phyloP scores from a whole-genome alignment of 805 yeast species.

The Candida nitratophila region DNA sequence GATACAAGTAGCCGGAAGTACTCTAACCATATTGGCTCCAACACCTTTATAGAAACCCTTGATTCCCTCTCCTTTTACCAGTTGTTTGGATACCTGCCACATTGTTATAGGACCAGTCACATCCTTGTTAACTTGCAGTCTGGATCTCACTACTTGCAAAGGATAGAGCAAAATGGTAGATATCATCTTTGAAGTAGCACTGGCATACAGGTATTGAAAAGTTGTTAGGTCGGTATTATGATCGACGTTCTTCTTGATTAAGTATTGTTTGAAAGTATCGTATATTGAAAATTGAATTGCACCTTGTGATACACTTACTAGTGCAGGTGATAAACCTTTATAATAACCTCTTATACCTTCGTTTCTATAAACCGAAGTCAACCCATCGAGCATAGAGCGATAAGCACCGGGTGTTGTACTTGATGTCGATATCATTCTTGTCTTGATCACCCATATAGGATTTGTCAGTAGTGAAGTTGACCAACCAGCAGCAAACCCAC shows the following conservation, averaged over 20 bases:
- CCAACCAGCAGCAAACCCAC: conserved; percentile 69
- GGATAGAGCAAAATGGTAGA: conserved; percentile 75
- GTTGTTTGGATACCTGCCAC: conserved; percentile 26
- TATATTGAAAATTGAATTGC: conserved; percentile 83
- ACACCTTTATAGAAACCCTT: conserved; percentile 80
- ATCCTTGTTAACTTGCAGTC: conserved; percentile 49
- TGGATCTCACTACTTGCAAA: conserved; percentile 69
- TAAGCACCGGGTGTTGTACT: conserved; percentile 44
- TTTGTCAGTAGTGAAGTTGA: conserved; percentile 73
- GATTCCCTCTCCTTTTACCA: conserved; percentile 47
- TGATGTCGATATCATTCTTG: conserved; percentile 67
- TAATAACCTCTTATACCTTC: conserved; percentile 75
- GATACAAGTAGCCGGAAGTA: conserved; percentile 87
- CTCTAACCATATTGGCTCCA: conserved; percentile 68
- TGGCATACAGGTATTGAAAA: conserved; percentile 54
- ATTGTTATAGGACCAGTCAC: conserved; percentile 18
- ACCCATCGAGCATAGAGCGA: conserved; percentile 49
- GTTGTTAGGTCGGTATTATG: conserved; percentile 30
- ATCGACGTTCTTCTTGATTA: conserved; percentile 8
- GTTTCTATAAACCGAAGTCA: conserved; percentile 33
- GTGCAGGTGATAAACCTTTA: conserved; percentile 69
- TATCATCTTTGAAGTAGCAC: conserved; percentile 61
- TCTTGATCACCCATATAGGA: conserved; percentile 94
- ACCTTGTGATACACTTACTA: conserved; percentile 83
- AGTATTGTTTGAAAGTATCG: conserved; percentile 57